Percentiles rank a stretch among this genome's conserved stretches.
These are phyloP conservation scores for Bipolaris oryzae DNA, from an alignment of 2,329 filamentous ascomycete species.

Conservation along the genomic window DNA sequence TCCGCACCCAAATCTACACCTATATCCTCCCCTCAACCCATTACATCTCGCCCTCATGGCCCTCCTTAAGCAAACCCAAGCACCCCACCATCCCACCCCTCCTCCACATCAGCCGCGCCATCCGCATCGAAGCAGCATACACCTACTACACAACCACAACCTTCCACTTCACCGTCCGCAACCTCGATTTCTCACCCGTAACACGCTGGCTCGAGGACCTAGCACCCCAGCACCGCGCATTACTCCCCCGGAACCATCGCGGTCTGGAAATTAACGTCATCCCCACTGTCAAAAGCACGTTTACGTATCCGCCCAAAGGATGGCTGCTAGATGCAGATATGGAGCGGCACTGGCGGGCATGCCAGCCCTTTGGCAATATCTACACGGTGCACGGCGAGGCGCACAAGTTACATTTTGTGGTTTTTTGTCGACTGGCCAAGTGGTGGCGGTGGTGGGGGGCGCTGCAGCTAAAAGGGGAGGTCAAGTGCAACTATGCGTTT, in stretches of 20 bases:
- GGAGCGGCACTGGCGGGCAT: conserved; percentile 29
- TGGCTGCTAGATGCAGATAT: conserved; percentile 19
- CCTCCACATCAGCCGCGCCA: conserved; percentile 29
- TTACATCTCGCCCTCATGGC: not conserved
- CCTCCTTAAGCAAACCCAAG: not conserved
- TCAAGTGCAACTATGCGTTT: conserved; percentile 19
- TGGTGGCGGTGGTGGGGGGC: conserved; percentile 22
- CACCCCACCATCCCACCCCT: conserved; percentile 8
- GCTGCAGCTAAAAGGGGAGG: not conserved
- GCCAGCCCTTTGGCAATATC: conserved; percentile 32
- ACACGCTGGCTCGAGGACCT: conserved; percentile 25
- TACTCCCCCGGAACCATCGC: conserved; percentile 23
- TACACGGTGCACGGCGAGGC: conserved; percentile 13
- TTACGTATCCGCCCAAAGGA: conserved; percentile 25
- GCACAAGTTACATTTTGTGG: conserved; percentile 22
- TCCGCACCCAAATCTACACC: conserved; percentile 12
- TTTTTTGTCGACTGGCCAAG: conserved; percentile 24
- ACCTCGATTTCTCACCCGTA: conserved; percentile 24
- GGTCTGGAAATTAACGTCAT: conserved; percentile 19
- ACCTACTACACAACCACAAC: conserved; percentile 28
- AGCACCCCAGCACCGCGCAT: conserved; percentile 20
- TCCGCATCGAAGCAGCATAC: conserved; percentile 40
- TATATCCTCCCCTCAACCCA: conserved; percentile 13
- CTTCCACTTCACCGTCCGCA: conserved; percentile 25
- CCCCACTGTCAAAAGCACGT: conserved; percentile 8